Evolutionary conservation across 768 basidiomycete genomes (phyloP), one percentile per base, ranked within the genome.

Genomic region (Termitomyces sp.): DNA sequence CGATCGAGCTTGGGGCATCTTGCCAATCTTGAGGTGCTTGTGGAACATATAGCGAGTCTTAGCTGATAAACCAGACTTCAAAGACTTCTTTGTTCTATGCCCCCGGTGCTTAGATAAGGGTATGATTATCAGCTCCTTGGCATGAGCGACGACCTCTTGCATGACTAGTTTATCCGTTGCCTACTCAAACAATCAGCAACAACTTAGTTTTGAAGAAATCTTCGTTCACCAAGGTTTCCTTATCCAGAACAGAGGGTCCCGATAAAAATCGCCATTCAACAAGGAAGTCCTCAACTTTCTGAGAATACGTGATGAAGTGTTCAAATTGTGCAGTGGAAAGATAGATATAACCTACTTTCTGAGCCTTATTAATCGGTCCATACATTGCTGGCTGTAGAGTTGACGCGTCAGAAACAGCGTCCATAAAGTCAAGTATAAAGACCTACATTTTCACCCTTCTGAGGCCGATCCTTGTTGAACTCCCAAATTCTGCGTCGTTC

Each of bases 251-350:
- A 34, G 54, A 41, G 10, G 41, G 45, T 29, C 59, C 41, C 5
- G 59, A 56, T 25, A 65, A 19, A 27, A 63, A 59, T 12, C 62
- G 49, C 23, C 43, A 53, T 7, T 42, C 17, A 8, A 61, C 42
- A 32, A 63, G 50, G 42, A 40, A 61, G 29, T 59, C 38, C 21
- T 61, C 62, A 5, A 65, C 54, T 53, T 54, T 60, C 63, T 64
- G 16, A 29, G 16, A 19, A 14, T 21, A 48, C 7, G 16, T 1
- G 17, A 35, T 52, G 25, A 40, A 10, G 34, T 29, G 12, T 41
- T 31, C 29, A 31, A 29, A 42, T 17, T 37, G 23, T 12, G 17
- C 49, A n/a, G 49, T 25, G 34, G 16, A 25, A 19, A 34, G 12
- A 1, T 11, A 42, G 17, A 42, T 42, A n/a, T 32, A 16, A 34